Evolutionary conservation across 257 asterid genomes (phyloP), one percentile per base, ranked within the genome.

Genomic region (Lavandula angustifolia): DNA sequence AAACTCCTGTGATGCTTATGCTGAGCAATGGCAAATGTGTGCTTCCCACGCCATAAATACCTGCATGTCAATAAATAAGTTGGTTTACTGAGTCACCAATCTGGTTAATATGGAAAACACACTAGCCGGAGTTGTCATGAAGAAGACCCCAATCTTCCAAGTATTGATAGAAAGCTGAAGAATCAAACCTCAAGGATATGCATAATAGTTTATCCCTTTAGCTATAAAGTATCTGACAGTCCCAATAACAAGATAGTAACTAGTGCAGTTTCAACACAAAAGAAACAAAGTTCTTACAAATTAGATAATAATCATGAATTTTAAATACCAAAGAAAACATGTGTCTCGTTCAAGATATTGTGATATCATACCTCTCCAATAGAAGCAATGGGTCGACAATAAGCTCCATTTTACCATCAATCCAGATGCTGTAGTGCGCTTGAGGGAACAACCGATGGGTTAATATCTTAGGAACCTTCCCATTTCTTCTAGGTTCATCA

Each of bases 321-420:
- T 17, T 14, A 53, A 0, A 22, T 18, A 46, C 6, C 41, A 7
- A 12, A 14, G 2, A 29, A 17, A 12, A 18, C 49, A 65, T 18
- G n/a, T 27, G 12, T 9, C 33, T 48, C 29, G 68, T 50, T 71
- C 53, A 63, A 9, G 14, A 59, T 35, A 37, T 27, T n/a, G 34
- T 47, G 67, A 52, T 12, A 61, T 54, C 72, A 29, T 83, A 94
- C 99, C 99, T 94, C 80, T 94, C 99, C 32, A 94, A 81, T 32
- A 94, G 76, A 61, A 90, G 91, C 85, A 94, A 75, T 0, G 99
- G 99, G 74, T 94, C 99, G 68, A 94, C 96, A 38, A 83, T 81
- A 62, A 94, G 95, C 86, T 94, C 96, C 99, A 94, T 94, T 88
- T 94, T 90, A 76, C 96, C 99, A 79, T 94, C 99, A 74, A 94